Percentiles rank a stretch among this genome's conserved stretches.
Conservation (phyloP, 106 monocot species). For the Acorus calamus region DNA sequence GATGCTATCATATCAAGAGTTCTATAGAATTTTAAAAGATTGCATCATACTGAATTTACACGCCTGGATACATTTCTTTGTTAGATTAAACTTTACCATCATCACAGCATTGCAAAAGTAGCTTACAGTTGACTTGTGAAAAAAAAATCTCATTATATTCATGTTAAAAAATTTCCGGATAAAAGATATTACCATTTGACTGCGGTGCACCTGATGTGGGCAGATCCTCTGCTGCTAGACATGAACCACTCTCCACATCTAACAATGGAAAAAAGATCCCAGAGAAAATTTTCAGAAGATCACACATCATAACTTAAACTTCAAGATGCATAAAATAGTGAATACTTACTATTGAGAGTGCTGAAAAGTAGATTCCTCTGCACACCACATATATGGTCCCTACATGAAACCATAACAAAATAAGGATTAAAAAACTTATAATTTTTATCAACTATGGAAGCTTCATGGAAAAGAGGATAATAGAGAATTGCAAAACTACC, state of each 20-base stretch:
- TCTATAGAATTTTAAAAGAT: too few relatives aligned
- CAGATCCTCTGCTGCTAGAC: conserved; percentile 26
- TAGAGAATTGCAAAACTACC: conserved; percentile 25
- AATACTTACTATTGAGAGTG: conserved; percentile 57
- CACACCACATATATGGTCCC: conserved; percentile 78
- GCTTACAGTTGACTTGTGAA: too few relatives aligned
- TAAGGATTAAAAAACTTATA: too few relatives aligned
- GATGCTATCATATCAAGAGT: too few relatives aligned
- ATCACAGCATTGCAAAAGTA: too few relatives aligned
- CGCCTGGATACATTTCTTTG: too few relatives aligned
- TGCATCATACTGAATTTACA: too few relatives aligned
- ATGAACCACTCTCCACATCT: conserved; percentile 37
- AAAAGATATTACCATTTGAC: conserved; percentile 27
- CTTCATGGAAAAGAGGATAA: too few relatives aligned
- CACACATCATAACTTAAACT: background rate
- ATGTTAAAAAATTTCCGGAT: too few relatives aligned
- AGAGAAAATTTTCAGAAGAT: background rate
- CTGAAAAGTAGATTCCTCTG: conserved; percentile 73
- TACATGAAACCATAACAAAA: conserved; percentile 6
- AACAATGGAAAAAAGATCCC: background rate
- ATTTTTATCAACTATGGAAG: too few relatives aligned
- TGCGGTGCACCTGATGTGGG: conserved; percentile 26
- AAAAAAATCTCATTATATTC: too few relatives aligned
- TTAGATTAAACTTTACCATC: too few relatives aligned
- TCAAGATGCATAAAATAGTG: background rate